Evolutionary conservation across 352 stramenopile species (phyloP).

Genomic region (Pythium folliculosum): DNA sequence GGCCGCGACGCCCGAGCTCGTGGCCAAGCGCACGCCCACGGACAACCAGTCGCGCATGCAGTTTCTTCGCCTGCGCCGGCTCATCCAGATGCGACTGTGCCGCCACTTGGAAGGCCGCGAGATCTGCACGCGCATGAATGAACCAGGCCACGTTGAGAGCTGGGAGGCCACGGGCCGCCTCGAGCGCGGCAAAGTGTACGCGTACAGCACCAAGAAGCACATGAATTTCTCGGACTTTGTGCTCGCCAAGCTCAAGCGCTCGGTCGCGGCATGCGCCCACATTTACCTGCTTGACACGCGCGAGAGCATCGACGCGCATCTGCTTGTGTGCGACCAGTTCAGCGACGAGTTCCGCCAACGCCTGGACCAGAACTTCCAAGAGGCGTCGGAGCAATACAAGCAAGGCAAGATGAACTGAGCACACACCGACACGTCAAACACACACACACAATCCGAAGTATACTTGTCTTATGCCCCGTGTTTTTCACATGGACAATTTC

Average conservation of each 20-base stretch:
- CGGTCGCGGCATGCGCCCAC: constrained; percentile 64
- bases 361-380: constrained; percentile 35
- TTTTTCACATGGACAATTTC: constrained; percentile 8
- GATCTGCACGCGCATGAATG: constrained; percentile 39
- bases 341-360: constrained; percentile 50
- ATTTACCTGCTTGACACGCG: constrained; percentile 58
- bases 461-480: constrained; percentile 14
- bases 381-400: constrained; percentile 36
- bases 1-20: constrained; percentile 24
- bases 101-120: constrained; percentile 62
- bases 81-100: constrained; percentile 73
- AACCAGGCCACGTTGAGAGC: constrained; percentile 30
- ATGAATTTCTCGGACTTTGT: constrained; percentile 71
- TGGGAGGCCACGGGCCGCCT: constrained; percentile 56
- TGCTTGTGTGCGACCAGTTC: constrained; percentile 72
- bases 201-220: constrained; percentile 48
- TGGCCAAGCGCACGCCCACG: constrained; percentile 27
- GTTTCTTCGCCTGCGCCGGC: constrained; percentile 59
- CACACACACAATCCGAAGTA: constrained; percentile 16
- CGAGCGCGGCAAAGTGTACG: constrained; percentile 51
- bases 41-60: constrained; percentile 35
- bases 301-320: constrained; percentile 72
- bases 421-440: background rate
- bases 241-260: constrained; percentile 37
- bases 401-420: constrained; percentile 18